Conservation (phyloP, 2,329 filamentous ascomycete genomes). For the Claviceps quebecensis region DNA sequence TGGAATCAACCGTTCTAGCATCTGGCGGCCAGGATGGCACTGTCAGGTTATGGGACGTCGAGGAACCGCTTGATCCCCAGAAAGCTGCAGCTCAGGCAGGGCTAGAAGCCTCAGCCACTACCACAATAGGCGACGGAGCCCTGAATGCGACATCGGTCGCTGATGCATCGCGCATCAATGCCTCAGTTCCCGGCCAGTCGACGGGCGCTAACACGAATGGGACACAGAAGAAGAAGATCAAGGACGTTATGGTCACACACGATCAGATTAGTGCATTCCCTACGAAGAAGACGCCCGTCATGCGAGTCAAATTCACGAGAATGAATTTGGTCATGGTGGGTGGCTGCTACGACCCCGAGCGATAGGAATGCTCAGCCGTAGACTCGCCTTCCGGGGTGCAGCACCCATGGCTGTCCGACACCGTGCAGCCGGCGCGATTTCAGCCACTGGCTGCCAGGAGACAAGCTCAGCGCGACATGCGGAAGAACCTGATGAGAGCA, state of each 20-base stretch:
- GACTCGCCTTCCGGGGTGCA: slow-evolving; percentile 2
- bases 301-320: slow-evolving; percentile 82
- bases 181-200: slow-evolving; percentile 12
- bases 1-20: slow-evolving; percentile 79
- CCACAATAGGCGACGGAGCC: slow-evolving; percentile 30
- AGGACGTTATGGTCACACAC: slow-evolving; percentile 78
- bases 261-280: slow-evolving; percentile 92
- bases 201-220: slow-evolving; percentile 16
- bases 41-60: slow-evolving; percentile 86
- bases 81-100: slow-evolving; percentile 36
- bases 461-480: slow-evolving; percentile 3
- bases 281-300: slow-evolving; percentile 90
- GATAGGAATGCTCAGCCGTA: slow-evolving; percentile 15
- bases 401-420: not conserved
- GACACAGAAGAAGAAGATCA: slow-evolving; percentile 59
- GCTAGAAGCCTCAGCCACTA: slow-evolving; percentile 27
- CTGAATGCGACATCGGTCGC: slow-evolving; percentile 13
- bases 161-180: slow-evolving; percentile 13
- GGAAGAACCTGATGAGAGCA: not conserved
- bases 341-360: slow-evolving; percentile 50
- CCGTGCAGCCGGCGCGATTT: slow-evolving; percentile 4
- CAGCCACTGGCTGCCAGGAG: slow-evolving; percentile 3
- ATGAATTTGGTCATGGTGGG: slow-evolving; percentile 91
- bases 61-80: slow-evolving; percentile 51
- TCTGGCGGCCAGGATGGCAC: slow-evolving; percentile 87